These are phyloP conservation scores for Coemansia sp. DNA, from an alignment of 192 early-diverging fungal species.

Conservation along the genomic window DNA sequence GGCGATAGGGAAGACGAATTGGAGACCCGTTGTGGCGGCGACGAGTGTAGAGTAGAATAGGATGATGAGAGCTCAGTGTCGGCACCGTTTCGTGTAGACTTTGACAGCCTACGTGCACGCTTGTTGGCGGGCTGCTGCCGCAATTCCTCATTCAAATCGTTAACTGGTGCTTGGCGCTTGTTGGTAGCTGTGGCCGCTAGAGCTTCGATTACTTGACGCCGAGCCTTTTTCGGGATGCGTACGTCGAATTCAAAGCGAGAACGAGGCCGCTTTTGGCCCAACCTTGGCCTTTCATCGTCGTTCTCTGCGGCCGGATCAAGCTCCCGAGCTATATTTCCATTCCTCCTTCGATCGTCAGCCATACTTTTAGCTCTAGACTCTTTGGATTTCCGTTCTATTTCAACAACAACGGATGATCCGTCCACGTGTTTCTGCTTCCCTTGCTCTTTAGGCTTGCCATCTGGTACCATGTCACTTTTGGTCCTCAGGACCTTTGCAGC, in stretches of 20 bases:
- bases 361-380: neutral
- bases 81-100: neutral
- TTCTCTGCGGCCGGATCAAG: neutral
- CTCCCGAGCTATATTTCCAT: neutral
- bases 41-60: neutral
- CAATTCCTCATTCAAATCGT: neutral
- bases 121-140: constrained; percentile 9
- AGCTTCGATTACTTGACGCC: constrained; percentile 33
- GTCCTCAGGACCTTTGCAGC: neutral
- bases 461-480: neutral
- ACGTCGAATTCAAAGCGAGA: constrained; percentile 26
- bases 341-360: neutral
- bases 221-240: constrained; percentile 38
- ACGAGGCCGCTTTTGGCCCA: constrained; percentile 18
- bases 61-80: neutral
- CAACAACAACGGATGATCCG: neutral
- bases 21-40: neutral
- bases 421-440: neutral
- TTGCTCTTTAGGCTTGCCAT: neutral
- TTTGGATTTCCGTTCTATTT: neutral
- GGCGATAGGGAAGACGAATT: neutral
- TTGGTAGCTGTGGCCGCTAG: neutral
- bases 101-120: constrained; percentile 17
- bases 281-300: neutral
- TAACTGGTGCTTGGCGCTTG: constrained; percentile 15